Evolutionary conservation across 2,329 filamentous ascomycete genomes (phyloP), one percentile per base, ranked within the genome.

Genomic region (Zasmidium cellare): DNA sequence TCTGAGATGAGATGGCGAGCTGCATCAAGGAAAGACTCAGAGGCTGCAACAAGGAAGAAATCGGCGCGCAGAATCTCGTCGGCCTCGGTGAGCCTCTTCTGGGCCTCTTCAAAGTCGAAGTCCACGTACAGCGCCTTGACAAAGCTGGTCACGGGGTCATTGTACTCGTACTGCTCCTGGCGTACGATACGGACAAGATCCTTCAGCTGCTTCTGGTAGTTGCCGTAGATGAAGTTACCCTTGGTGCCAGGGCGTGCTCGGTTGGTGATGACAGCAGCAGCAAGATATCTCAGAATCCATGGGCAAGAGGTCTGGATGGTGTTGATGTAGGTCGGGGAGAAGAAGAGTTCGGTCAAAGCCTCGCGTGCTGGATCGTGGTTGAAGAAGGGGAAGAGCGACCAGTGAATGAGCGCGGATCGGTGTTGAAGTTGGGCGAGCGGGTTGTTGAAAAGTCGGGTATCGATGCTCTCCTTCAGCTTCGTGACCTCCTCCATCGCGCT

Each of bases 181-280:
- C 91, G 88, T 64, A 99, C 91, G 65, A 99, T 92, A 65, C 94
- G 89, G 64, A 97, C 87, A 55, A 99, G 84, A 74, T 99, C 94
- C 84, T 99, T 99, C 73, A 99, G 83, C 80, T 99, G 94, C 83
- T 96, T 97, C 83, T 97, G 93, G 81, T 99, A 96, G 70, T 88
- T 90, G 80, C 94, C 96, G 74, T 92, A 88, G 82, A 97, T 92
- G 82, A 97, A 96, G 69, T 87, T 89, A 80, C 92, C 96, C 74
- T 91, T 88, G 76, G 97, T 96, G 69, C 97, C 92, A 66, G 93
- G 72, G 48, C 72, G 66, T 60, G 70, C 79, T 58, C 79, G 90
- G 80, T 93, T 94, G 62, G 92, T 96, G 76, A 99, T 96, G 71
- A 99, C 93, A 66, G 93, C 90, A 51, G 92, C 92, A 60, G 92